Evolutionary conservation across 2,329 filamentous ascomycete species (phyloP).

Genomic region (Leptographium procerum): DNA sequence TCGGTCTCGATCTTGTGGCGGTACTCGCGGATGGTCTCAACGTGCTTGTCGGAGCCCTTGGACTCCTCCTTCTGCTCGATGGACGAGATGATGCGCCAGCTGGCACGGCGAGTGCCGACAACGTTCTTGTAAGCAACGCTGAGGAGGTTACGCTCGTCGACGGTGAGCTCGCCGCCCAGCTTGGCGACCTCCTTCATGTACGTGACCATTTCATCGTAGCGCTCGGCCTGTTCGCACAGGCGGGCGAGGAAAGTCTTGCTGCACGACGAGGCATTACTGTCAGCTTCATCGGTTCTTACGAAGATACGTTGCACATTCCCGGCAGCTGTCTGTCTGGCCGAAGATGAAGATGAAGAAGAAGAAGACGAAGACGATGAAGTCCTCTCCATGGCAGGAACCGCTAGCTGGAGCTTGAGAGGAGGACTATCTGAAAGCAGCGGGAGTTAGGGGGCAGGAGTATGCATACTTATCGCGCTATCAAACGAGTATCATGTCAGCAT

Average conservation of each 20-base stretch:
- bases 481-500: neutral
- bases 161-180: slow-evolving; percentile 69
- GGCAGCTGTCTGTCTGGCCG: too few species aligned
- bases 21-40: slow-evolving; percentile 91
- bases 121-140: slow-evolving; percentile 99
- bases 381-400: neutral
- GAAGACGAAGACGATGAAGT: neutral
- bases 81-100: slow-evolving; percentile 95
- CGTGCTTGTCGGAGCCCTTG: slow-evolving; percentile 91
- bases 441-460: neutral
- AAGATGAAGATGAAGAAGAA: neutral
- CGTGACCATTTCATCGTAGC: slow-evolving; percentile 99
- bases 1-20: slow-evolving; percentile 96
- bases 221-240: slow-evolving; percentile 99
- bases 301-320: neutral
- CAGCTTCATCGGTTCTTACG: neutral
- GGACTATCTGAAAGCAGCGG: neutral
- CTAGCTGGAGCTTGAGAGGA: too few species aligned
- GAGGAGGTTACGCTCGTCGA: slow-evolving; percentile 95
- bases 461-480: slow-evolving; percentile 2
- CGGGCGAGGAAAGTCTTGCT: slow-evolving; percentile 99
- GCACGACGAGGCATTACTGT: slow-evolving; percentile 15
- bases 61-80: slow-evolving; percentile 99
- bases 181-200: slow-evolving; percentile 99
- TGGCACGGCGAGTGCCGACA: slow-evolving; percentile 90